Evolutionary conservation across 106 monocot species (phyloP), one percentile per base, ranked within the genome.

Genomic region (Amphibolis antarctica): DNA sequence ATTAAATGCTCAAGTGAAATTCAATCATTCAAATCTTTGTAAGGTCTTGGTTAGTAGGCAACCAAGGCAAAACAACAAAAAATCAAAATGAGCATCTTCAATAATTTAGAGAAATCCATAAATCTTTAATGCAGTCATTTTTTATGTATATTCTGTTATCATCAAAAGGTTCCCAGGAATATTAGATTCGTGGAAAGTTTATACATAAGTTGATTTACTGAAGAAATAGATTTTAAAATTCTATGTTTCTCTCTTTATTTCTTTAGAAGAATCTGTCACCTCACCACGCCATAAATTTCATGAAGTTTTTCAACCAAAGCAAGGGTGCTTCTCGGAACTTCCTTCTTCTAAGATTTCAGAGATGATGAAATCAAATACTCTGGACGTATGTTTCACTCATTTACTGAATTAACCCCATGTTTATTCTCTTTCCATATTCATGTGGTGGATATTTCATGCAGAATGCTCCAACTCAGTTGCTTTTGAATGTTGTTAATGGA

Each of bases 401-500:
- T 65, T 42, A 77, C 31, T 53, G 24, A 42, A 50, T 18, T 46
- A 25, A 3, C 4, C 36, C 27, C 19, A 53, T 5, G 21, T 19
- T 36, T 53, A 0, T 66, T 31, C 1, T 36, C 20, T 9, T 21
- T 28, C 11, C 27, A 22, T 17, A 17, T 64, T 48, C n/a, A 47
- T 49, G 44, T 25, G 22, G 17, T 29, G 14, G 13, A 57, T 46
- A 3, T 47, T 63, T 48, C 49, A 63, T 78, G 66, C 85, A 98
- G 98, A 98, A 85, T 79, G 98, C 85, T 20, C 86, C 98, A 12
- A 91, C 83, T 26, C 87, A 85, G 61, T 88, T 91, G 70, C 87
- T 98, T 50, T 65, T 98, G 10, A 83, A 82, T 75, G 80, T 88
- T 50, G 75, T 85, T 28, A 87, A 85, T 81, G 82, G 85, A 50